These are phyloP conservation scores for Podaxis sp. DNA, from an alignment of 768 basidiomycete genomes.

Conservation along the genomic window DNA sequence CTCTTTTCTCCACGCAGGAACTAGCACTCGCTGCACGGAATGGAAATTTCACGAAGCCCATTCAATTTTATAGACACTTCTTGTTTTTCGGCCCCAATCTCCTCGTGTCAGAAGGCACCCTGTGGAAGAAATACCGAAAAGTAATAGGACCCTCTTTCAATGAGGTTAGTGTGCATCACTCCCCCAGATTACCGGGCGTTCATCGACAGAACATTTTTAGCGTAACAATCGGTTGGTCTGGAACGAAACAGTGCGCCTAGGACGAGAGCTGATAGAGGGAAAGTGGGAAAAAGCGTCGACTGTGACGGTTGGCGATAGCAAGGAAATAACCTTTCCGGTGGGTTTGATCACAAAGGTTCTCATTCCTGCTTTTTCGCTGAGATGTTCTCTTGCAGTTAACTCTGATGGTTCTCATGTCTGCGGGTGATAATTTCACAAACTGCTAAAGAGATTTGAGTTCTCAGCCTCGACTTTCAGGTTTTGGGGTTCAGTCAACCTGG, in stretches of 20 bases:
- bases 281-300: slow-evolving; percentile 41
- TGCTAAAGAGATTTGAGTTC: not conserved
- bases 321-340: slow-evolving; percentile 57
- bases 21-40: slow-evolving; percentile 21
- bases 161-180: slow-evolving; percentile 11
- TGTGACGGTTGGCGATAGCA: slow-evolving; percentile 38
- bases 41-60: slow-evolving; percentile 14
- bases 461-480: slow-evolving; percentile 32
- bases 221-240: slow-evolving; percentile 49
- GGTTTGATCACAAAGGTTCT: slow-evolving; percentile 13
- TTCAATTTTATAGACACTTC: slow-evolving; percentile 15
- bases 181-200: not conserved
- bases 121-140: slow-evolving; percentile 22
- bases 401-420: slow-evolving; percentile 53
- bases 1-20: slow-evolving; percentile 7
- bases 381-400: slow-evolving; percentile 38
- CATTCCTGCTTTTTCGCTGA: not conserved
- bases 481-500: slow-evolving; percentile 52
- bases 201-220: slow-evolving; percentile 20
- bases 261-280: slow-evolving; percentile 43
- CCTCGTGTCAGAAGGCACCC: slow-evolving; percentile 17
- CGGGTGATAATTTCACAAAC: slow-evolving; percentile 32
- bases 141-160: slow-evolving; percentile 20
- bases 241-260: slow-evolving; percentile 42
- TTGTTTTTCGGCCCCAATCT: slow-evolving; percentile 17